phyloP scores from a whole-genome alignment of 2,329 filamentous ascomycete species.

The Chaetomiaceae sp. region DNA sequence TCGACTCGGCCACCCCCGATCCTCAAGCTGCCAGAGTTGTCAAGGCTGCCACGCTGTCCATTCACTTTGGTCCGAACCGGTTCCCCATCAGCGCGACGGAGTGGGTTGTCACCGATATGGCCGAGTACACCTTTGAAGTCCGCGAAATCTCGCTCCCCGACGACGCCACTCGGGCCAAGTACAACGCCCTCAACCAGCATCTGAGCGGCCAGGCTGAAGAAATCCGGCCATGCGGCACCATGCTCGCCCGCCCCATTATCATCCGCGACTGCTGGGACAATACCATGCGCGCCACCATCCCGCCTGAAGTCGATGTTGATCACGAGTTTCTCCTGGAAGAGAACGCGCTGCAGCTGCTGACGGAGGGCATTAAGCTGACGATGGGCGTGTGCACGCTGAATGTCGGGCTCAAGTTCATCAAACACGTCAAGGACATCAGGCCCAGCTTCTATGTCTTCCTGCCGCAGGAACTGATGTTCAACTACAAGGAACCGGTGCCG shows the following conservation, averaged over 20 bases:
- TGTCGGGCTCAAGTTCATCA: constrained; percentile 59
- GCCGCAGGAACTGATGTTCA: constrained; percentile 61
- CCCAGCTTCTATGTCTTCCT: constrained; percentile 60
- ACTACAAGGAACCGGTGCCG: constrained; percentile 53
- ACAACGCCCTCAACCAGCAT: constrained; percentile 37
- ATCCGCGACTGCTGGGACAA: constrained; percentile 46
- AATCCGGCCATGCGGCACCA: constrained; percentile 39
- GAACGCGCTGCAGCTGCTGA: constrained; percentile 38
- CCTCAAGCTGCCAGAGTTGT: constrained; percentile 37
- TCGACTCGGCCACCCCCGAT: constrained; percentile 29
- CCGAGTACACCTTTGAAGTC: constrained; percentile 56
- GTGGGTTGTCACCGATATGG: constrained; percentile 35
- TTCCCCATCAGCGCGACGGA: constrained; percentile 23
- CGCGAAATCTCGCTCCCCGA: constrained; percentile 42
- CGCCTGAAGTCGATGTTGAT: constrained; percentile 35
- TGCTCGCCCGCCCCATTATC: constrained; percentile 38
- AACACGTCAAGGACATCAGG: constrained; percentile 47
- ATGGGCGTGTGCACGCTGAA: constrained; percentile 47
- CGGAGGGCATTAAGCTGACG: constrained; percentile 56
- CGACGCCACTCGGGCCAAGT: constrained; percentile 35
- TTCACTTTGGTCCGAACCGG: constrained; percentile 29
- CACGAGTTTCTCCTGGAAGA: constrained; percentile 47
- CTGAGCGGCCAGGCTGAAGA: constrained; percentile 14
- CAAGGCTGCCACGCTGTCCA: constrained; percentile 40
- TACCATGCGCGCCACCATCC: constrained; percentile 22